Evolutionary conservation across 805 yeast genomes (phyloP).

Genomic region (Starmerella gropengiesseri): DNA sequence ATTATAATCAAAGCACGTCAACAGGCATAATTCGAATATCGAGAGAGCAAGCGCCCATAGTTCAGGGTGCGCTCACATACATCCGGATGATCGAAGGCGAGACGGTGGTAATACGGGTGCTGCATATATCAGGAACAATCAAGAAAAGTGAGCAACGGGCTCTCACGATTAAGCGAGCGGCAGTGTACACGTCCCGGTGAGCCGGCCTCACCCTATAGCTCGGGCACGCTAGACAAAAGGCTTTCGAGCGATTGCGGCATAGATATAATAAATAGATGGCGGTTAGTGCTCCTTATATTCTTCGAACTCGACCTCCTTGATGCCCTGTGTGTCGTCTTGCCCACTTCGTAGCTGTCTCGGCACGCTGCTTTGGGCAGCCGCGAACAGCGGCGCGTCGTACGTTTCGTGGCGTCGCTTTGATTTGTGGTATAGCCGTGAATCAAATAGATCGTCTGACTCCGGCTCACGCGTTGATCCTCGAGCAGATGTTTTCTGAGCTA

Average conservation of each 20-base stretch:
- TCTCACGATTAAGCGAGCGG: conserved; percentile 31
- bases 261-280: not conserved
- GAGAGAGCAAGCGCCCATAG: conserved; percentile 48
- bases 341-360: not conserved
- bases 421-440: conserved; percentile 45
- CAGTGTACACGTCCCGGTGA: not conserved
- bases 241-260: not conserved
- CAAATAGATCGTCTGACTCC: conserved; percentile 48
- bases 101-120: conserved; percentile 46
- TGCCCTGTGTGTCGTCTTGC: conserved; percentile 24
- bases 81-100: conserved; percentile 39
- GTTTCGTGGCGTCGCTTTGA: conserved; percentile 37
- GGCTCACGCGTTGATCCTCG: too few relatives aligned
- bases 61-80: conserved; percentile 52
- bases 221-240: not conserved
- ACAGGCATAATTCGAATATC: conserved; percentile 76
- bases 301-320: conserved; percentile 41
- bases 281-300: conserved; percentile 24
- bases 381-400: conserved; percentile 50
- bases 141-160: conserved; percentile 69
- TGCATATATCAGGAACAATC: conserved; percentile 76
- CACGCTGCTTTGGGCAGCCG: conserved; percentile 24
- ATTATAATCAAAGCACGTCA: conserved; percentile 69
- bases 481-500: conserved; percentile 9
- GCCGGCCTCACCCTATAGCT: not conserved